phyloP scores from a whole-genome alignment of 345 rosid species.

The Eucalyptus virginea region DNA sequence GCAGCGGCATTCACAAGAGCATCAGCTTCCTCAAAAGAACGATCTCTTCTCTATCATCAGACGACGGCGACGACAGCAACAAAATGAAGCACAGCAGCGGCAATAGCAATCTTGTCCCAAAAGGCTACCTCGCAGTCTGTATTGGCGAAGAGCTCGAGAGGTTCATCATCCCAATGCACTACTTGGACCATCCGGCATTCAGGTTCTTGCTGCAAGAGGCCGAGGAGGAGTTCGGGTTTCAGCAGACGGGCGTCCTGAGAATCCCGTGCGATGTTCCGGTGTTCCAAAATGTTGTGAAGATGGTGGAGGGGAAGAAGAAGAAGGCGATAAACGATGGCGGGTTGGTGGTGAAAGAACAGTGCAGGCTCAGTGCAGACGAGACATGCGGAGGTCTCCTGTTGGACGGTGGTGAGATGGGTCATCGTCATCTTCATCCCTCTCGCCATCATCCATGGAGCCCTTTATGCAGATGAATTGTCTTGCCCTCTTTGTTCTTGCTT shows the following conservation, averaged over 20 bases:
- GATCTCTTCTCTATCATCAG: conserved; percentile 28
- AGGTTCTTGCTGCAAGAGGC: conserved; percentile 50
- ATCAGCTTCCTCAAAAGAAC: conserved; percentile 67
- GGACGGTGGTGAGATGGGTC: background rate
- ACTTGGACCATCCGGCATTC: conserved; percentile 57
- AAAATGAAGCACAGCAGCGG: background rate
- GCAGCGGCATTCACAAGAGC: background rate
- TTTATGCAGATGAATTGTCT: background rate
- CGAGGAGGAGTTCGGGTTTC: conserved; percentile 85
- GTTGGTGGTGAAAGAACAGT: background rate
- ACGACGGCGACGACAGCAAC: background rate
- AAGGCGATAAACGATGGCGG: background rate
- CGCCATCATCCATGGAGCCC: background rate
- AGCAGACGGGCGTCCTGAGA: conserved; percentile 55
- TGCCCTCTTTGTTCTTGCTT: background rate
- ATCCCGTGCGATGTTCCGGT: conserved; percentile 51
- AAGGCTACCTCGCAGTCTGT: conserved; percentile 59
- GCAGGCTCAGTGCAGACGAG: background rate
- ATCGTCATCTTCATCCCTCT: background rate
- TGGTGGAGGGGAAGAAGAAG: background rate
- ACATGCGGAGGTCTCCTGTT: background rate
- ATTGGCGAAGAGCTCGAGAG: conserved; percentile 64
- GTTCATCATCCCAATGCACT: conserved; percentile 57
- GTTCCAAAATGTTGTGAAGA: background rate
- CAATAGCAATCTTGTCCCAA: conserved; percentile 3